A percentile compares a stretch with the other conserved stretches of the same genome.
phyloP scores from a whole-genome alignment of 2,329 filamentous ascomycete genomes.

The Aspergillus sergii region DNA sequence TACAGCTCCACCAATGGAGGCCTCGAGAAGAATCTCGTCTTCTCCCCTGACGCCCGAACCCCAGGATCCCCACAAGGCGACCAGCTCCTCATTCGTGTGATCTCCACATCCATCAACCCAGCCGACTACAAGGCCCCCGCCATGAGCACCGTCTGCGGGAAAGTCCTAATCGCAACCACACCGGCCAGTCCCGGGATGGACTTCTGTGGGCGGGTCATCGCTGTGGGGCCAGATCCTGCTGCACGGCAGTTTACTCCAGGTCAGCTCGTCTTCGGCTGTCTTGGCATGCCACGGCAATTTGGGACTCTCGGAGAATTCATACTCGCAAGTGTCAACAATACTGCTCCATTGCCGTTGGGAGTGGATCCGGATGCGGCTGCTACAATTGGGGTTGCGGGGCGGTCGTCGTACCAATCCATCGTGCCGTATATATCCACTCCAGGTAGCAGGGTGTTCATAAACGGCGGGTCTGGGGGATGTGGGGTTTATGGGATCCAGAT shows the following conservation, averaged over 20 bases:
- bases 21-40: slow-evolving; percentile 57
- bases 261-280: slow-evolving; percentile 51
- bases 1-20: slow-evolving; percentile 51
- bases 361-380: slow-evolving; percentile 47
- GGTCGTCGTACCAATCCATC: slow-evolving; percentile 54
- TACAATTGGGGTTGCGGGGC: slow-evolving; percentile 49
- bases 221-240: slow-evolving; percentile 28
- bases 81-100: slow-evolving; percentile 59
- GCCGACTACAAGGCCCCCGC: slow-evolving; percentile 67
- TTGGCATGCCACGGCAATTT: slow-evolving; percentile 32
- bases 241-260: slow-evolving; percentile 40
- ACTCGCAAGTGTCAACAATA: slow-evolving; percentile 33
- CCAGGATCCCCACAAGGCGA: slow-evolving; percentile 44
- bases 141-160: slow-evolving; percentile 42
- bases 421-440: slow-evolving; percentile 47
- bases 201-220: slow-evolving; percentile 51
- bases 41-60: slow-evolving; percentile 46
- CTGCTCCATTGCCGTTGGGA: slow-evolving; percentile 47
- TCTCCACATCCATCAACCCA: slow-evolving; percentile 60
- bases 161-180: slow-evolving; percentile 39
- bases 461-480: slow-evolving; percentile 65
- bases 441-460: slow-evolving; percentile 65
- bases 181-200: slow-evolving; percentile 56
- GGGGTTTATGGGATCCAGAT: slow-evolving; percentile 66
- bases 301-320: slow-evolving; percentile 52